Conservation (phyloP, 164 flowering plant species). For the Stephania cephalantha region DNA sequence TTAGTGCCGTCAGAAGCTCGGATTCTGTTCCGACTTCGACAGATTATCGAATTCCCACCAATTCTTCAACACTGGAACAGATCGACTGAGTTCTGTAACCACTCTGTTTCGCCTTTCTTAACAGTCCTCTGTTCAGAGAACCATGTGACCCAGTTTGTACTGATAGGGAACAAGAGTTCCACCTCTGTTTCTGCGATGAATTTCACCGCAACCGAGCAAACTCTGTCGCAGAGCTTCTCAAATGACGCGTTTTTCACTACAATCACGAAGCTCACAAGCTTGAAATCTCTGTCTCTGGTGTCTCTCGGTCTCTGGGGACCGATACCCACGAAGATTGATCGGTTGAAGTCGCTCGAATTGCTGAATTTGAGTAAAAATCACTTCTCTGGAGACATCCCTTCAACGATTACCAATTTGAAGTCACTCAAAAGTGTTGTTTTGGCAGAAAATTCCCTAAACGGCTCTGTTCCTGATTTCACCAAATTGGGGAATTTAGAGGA, state of each 20-base stretch:
- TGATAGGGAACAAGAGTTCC: slow-evolving; percentile 49
- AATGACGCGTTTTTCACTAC: slow-evolving; percentile 61
- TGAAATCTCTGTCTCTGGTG: slow-evolving; percentile 55
- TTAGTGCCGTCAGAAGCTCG: slow-evolving; percentile 36
- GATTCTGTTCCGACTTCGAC: slow-evolving; percentile 45
- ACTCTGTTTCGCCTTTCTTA: slow-evolving; percentile 48
- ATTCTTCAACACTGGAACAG: slow-evolving; percentile 52
- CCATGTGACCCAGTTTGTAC: slow-evolving; percentile 51
- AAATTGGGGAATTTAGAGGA: slow-evolving; percentile 39
- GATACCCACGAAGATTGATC: slow-evolving; percentile 47
- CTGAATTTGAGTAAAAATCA: slow-evolving; percentile 73
- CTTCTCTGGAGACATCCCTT: slow-evolving; percentile 54
- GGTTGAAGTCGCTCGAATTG: slow-evolving; percentile 47
- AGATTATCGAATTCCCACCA: slow-evolving; percentile 60
- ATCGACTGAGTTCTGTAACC: slow-evolving; percentile 64
- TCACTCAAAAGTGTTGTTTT: slow-evolving; percentile 46
- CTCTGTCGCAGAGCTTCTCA: slow-evolving; percentile 48
- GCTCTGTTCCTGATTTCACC: slow-evolving; percentile 65
- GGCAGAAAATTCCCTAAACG: slow-evolving; percentile 63
- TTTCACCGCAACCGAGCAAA: slow-evolving; percentile 20
- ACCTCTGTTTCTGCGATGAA: slow-evolving; percentile 26
- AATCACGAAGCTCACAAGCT: slow-evolving; percentile 56
- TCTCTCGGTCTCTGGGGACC: slow-evolving; percentile 86
- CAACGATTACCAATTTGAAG: slow-evolving; percentile 26
- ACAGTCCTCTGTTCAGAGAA: slow-evolving; percentile 44